Evolutionary conservation across 83 land plant genomes (phyloP).

Genomic region (Larix sibirica): DNA sequence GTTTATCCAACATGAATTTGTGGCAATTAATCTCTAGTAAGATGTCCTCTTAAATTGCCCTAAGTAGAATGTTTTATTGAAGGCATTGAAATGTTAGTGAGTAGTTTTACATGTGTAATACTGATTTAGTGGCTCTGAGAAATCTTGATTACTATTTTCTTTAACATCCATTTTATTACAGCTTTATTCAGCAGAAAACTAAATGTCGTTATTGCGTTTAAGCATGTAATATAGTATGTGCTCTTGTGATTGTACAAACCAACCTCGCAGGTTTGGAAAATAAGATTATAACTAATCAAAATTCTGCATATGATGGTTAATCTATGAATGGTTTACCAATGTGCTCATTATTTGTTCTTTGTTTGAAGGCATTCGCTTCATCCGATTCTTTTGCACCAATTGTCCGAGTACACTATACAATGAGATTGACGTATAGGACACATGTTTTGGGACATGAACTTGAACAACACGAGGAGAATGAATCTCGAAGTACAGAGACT

Average conservation of each 20-base stretch:
- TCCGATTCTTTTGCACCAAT: slow-evolving; percentile 38
- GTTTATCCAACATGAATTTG: background rate
- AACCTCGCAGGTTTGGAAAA: background rate
- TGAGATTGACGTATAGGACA: slow-evolving; percentile 89
- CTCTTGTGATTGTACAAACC: background rate
- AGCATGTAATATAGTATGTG: background rate
- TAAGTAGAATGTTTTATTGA: too few relatives aligned
- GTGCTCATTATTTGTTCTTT: slow-evolving; percentile 7
- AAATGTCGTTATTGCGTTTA: background rate
- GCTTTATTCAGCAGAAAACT: background rate
- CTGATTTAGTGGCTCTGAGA: too few relatives aligned
- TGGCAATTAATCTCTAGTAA: background rate
- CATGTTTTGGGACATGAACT: slow-evolving; percentile 60
- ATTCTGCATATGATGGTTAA: background rate
- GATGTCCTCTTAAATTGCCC: too few relatives aligned
- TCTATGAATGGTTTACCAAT: background rate
- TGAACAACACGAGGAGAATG: slow-evolving; percentile 23
- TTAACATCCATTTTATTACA: too few relatives aligned
- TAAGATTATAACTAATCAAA: background rate
- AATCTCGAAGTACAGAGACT: slow-evolving; percentile 38
- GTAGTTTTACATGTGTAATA: background rate
- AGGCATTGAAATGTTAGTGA: background rate
- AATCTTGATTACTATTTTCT: too few relatives aligned
- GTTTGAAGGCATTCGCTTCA: slow-evolving; percentile 63
- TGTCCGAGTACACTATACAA: slow-evolving; percentile 63